Conservation (phyloP, 495 filamentous ascomycete species). For the Rostrohypoxylon terebratum region DNA sequence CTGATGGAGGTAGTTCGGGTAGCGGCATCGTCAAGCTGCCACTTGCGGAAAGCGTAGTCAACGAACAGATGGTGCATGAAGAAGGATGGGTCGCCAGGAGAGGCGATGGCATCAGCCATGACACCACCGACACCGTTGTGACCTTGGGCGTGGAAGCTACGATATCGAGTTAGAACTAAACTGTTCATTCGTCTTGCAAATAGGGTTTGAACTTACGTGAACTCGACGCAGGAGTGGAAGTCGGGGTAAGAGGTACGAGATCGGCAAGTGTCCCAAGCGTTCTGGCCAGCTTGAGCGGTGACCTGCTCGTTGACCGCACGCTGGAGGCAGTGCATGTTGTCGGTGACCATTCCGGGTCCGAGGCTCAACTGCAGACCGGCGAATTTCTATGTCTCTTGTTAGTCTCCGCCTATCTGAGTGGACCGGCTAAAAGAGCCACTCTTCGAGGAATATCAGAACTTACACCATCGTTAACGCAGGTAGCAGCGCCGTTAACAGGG, state of each 20-base stretch:
- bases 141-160: conserved; percentile 48
- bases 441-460: conserved; percentile 31
- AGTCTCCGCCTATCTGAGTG: neutral
- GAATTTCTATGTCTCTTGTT: conserved; percentile 42
- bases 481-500: conserved; percentile 50
- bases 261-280: conserved; percentile 48
- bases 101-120: conserved; percentile 64
- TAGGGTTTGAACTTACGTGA: conserved; percentile 42
- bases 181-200: neutral
- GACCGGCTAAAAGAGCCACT: neutral
- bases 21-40: conserved; percentile 60
- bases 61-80: conserved; percentile 74
- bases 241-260: conserved; percentile 47
- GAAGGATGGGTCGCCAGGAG: conserved; percentile 71
- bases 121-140: conserved; percentile 60
- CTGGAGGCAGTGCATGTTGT: conserved; percentile 52
- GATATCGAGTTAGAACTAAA: neutral
- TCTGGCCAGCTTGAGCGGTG: conserved; percentile 44
- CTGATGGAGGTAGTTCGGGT: conserved; percentile 42
- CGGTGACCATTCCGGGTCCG: conserved; percentile 48
- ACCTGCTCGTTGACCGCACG: conserved; percentile 50
- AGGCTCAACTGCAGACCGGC: conserved; percentile 49
- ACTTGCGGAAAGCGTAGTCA: conserved; percentile 73
- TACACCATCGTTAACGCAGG: conserved; percentile 52
- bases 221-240: conserved; percentile 51